Conservation (phyloP, 768 basidiomycete genomes). For the Pisolithus sp. region DNA sequence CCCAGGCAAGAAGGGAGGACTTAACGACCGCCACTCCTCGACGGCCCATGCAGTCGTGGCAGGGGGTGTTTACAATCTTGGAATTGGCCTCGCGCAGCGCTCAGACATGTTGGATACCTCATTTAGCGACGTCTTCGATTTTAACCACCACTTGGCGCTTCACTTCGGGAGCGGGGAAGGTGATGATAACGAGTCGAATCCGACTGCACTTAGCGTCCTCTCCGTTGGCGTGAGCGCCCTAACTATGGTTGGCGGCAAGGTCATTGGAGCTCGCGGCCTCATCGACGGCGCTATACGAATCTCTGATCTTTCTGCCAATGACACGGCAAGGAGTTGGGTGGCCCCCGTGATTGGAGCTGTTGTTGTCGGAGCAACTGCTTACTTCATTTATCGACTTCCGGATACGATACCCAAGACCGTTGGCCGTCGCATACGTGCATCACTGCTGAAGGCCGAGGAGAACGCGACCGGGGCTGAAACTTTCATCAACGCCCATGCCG, state of each 20-base stretch:
- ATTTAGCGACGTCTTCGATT: slow-evolving; percentile 80
- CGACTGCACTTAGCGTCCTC: slow-evolving; percentile 63
- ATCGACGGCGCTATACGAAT: slow-evolving; percentile 75
- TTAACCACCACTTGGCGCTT: slow-evolving; percentile 69
- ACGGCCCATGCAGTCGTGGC: slow-evolving; percentile 55
- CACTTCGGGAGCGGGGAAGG: slow-evolving; percentile 53
- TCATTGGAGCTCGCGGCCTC: slow-evolving; percentile 65
- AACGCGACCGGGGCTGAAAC: slow-evolving; percentile 44
- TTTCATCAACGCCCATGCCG: slow-evolving; percentile 63
- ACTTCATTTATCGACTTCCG: slow-evolving; percentile 84
- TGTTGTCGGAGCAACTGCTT: slow-evolving; percentile 66
- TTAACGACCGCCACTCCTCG: slow-evolving; percentile 30
- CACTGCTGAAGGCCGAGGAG: slow-evolving; percentile 45
- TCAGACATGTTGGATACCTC: slow-evolving; percentile 74
- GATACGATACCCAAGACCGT: slow-evolving; percentile 83
- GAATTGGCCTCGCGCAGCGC: slow-evolving; percentile 74
- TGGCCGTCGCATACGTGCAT: slow-evolving; percentile 72
- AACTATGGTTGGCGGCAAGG: slow-evolving; percentile 84
- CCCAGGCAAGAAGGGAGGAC: slow-evolving; percentile 36
- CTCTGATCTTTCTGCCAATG: slow-evolving; percentile 74
- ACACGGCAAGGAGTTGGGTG: slow-evolving; percentile 77
- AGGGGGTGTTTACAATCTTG: slow-evolving; percentile 73
- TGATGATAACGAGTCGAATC: slow-evolving; percentile 34
- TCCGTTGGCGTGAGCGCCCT: slow-evolving; percentile 80
- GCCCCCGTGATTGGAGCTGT: slow-evolving; percentile 78